Evolutionary conservation across 2,329 filamentous ascomycete genomes (phyloP), one percentile per base, ranked within the genome.

Genomic region (Alternaria arbusti): DNA sequence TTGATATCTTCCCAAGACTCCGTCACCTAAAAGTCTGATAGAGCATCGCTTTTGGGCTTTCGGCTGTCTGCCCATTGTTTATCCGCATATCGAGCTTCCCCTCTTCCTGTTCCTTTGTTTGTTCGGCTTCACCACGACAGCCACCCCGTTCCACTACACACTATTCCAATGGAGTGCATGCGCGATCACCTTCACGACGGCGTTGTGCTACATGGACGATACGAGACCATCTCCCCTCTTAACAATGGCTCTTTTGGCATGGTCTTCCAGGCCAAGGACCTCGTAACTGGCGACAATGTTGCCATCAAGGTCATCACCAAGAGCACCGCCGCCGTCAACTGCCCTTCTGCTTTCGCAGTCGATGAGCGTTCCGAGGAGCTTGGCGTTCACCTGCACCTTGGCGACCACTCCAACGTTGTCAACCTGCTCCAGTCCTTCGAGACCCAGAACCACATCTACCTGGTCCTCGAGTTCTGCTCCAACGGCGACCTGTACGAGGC

Each of bases 171-270:
- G 93, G 92, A 94, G 84, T 97, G 93, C 86, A 88, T 97, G 86
- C 89, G 90, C 84, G 89, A 94, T 83, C 87, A 89, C 78, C 96
- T 97, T 83, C 85, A 89, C 77, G 86, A 89, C 81, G 93, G 91
- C 81, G 88, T 91, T 82, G 83, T 97, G 78, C 89, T 97, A 78
- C 90, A 92, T 79, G 94, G 93, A 80, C 94, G 96, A 71, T 99
- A 96, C 81, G 86, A 92, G 83, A 97, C 94, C 60, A 87, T 97
- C 77, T 92, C 94, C 71, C 94, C 96, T 61, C 91, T 99, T 84
- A 99, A 99, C 80, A 94, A 97, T 87, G 96, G 96, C 73, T 98
- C 96, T 59, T 99, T 98, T 78, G 96, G 96, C 78, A 96, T 98
- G 93, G 96, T 99, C 74, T 97, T 97, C 82, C 90, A 94, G 83